phyloP scores from a whole-genome alignment of 148 eudicot genomes.

The Tetragonia tetragonoides region DNA sequence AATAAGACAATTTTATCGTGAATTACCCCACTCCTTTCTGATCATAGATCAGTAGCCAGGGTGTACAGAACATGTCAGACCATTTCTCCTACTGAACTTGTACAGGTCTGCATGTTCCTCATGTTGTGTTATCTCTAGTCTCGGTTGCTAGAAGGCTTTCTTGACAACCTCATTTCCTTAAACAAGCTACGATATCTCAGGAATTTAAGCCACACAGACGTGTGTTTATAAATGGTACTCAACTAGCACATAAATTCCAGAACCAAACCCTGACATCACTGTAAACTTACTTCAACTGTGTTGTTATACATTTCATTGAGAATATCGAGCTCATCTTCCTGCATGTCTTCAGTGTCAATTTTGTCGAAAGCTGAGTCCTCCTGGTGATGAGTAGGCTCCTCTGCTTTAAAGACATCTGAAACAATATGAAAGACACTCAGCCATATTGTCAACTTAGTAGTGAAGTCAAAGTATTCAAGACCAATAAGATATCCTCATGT shows the following conservation, averaged over 20 bases:
- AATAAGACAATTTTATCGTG: background rate
- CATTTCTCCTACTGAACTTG: background rate
- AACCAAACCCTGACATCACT: background rate
- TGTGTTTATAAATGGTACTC: background rate
- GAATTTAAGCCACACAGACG: background rate
- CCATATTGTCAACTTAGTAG: background rate
- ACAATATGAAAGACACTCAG: constrained; percentile 1
- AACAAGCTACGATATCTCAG: background rate
- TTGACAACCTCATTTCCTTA: background rate
- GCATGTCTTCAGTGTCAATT: constrained; percentile 39
- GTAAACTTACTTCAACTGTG: constrained; percentile 49
- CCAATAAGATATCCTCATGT: background rate
- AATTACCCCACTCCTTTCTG: background rate
- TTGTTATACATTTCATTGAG: constrained; percentile 45
- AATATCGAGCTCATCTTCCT: constrained; percentile 34
- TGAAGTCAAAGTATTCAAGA: background rate
- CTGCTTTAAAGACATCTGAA: constrained; percentile 39
- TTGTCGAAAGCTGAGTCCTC: constrained; percentile 34
- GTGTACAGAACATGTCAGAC: background rate
- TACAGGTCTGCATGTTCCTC: background rate
- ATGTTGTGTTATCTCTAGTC: background rate
- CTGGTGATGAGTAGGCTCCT: constrained; percentile 33
- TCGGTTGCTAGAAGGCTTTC: background rate
- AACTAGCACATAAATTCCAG: background rate
- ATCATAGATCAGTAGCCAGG: background rate